Evolutionary conservation across 2,329 filamentous ascomycete species (phyloP), one percentile per base, ranked within the genome.

Genomic region (Fusarium heterosporum): DNA sequence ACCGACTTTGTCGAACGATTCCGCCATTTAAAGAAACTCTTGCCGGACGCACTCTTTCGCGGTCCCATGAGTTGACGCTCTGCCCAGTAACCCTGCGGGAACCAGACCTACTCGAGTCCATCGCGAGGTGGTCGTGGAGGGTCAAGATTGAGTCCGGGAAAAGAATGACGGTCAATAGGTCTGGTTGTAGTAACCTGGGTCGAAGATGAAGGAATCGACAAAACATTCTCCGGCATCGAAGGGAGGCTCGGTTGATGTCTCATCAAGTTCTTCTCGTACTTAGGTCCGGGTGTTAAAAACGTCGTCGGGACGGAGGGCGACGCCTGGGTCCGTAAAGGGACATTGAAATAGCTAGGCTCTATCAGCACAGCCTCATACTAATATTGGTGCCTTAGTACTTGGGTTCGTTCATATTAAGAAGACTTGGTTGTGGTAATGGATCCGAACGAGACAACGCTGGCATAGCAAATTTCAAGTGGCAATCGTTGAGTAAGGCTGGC

Each of bases 71-170:
- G 55, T 45, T 82, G 78, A n/a, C 86, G 80, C 74, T 88, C 86
- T n/a, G 86, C 86, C 86, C 85, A 88, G 72, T 87, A 89, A 8
- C 86, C 86, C 50, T 82, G 83, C 2, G 86, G 86, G 72, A 86
- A 88, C 86, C 86, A 88, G 25, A 88, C 86, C 86, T 85, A 89
- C 77, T 89, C 86, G 70, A 76, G 80, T 39, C 86, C 85, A 42
- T 83, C 80, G 47, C 76, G 83, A 52, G 86, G 77, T n/a, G 83
- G 81, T 3, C 86, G 82, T 25, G 86, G 86, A 4, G 86, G 86
- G 55, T 88, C 85, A 28, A 84, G 73, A 16, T 73, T 75, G 17
- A 74, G 78, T 50, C 61, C 53, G 16, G 69, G 62, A 7, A 36
- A 8, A 6, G 57, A 39, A 12, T 45, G 43, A 11, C 40, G 40